A percentile compares a stretch with the other conserved stretches of the same genome.
These are phyloP conservation scores for Candida rishiriensis DNA, from an alignment of 805 yeast genomes.

Conservation along the genomic window DNA sequence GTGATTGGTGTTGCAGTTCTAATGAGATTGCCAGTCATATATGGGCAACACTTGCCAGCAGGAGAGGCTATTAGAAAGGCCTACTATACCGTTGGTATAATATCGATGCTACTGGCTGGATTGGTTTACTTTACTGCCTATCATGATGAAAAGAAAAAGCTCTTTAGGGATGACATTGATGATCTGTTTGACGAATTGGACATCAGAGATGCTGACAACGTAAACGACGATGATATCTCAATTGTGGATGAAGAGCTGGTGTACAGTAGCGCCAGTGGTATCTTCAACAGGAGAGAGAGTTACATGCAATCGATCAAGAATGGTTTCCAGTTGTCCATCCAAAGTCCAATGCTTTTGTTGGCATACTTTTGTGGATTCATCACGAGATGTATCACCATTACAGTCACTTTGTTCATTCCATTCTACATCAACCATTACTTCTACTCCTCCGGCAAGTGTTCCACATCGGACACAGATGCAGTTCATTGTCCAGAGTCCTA, in stretches of 20 bases:
- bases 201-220: constrained; percentile 25
- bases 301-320: constrained; percentile 39
- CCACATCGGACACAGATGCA: constrained; percentile 28
- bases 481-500: constrained; percentile 58
- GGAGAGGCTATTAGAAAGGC: constrained; percentile 41
- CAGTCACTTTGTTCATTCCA: constrained; percentile 58
- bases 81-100: constrained; percentile 43
- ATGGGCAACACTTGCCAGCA: constrained; percentile 38
- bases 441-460: constrained; percentile 46
- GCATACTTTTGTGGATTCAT: constrained; percentile 61
- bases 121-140: constrained; percentile 41
- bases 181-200: constrained; percentile 29
- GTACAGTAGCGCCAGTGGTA: constrained; percentile 8
- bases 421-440: constrained; percentile 56
- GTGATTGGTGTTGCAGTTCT: constrained; percentile 53
- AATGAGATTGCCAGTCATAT: constrained; percentile 51
- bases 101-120: constrained; percentile 36
- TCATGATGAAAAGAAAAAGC: constrained; percentile 34
- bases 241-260: constrained; percentile 9
- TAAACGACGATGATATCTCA: constrained; percentile 13
- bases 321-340: constrained; percentile 45
- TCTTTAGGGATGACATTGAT: constrained; percentile 28
- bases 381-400: constrained; percentile 59
- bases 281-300: constrained; percentile 12
- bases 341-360: constrained; percentile 43